Evolutionary conservation across 148 eudicot genomes (phyloP).

Genomic region (Spergularia marina): DNA sequence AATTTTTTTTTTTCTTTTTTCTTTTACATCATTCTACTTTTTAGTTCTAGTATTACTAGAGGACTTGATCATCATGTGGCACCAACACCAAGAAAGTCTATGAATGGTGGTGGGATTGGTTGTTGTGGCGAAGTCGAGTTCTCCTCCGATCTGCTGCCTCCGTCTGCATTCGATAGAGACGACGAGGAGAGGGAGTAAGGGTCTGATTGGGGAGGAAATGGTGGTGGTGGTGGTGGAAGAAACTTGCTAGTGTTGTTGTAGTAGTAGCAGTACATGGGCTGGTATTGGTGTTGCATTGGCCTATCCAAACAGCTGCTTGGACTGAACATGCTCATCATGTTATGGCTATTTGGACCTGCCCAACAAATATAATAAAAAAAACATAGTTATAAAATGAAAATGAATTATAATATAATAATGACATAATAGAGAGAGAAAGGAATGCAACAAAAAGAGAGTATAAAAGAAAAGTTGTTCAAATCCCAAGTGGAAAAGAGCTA

Average conservation of each 20-base stretch:
- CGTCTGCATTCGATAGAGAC: conserved; percentile 15
- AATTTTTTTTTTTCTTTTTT: neutral
- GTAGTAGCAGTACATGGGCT: conserved; percentile 18
- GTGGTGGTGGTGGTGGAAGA: conserved; percentile 12
- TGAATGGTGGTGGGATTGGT: conserved; percentile 42
- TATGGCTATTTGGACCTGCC: conserved; percentile 27
- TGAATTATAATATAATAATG: neutral
- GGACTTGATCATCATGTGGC: conserved; percentile 37
- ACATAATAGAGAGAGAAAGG: conserved; percentile 1
- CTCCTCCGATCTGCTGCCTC: conserved; percentile 7
- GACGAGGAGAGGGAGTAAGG: conserved; percentile 26
- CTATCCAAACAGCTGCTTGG: conserved; percentile 37
- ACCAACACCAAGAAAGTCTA: conserved; percentile 92
- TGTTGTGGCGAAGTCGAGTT: conserved; percentile 19
- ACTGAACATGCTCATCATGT: conserved; percentile 36
- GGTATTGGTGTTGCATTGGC: conserved; percentile 24
- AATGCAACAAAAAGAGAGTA: conserved; percentile 1
- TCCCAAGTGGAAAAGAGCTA: neutral
- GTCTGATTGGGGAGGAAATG: conserved; percentile 20
- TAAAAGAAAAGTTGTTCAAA: neutral
- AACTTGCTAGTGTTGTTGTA: conserved; percentile 15
- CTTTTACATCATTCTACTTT: neutral
- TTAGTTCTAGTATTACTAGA: neutral
- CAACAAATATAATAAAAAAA: neutral
- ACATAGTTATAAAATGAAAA: neutral